phyloP scores from a whole-genome alignment of 116 monocot genomes.

The Posidonia oceanica region DNA sequence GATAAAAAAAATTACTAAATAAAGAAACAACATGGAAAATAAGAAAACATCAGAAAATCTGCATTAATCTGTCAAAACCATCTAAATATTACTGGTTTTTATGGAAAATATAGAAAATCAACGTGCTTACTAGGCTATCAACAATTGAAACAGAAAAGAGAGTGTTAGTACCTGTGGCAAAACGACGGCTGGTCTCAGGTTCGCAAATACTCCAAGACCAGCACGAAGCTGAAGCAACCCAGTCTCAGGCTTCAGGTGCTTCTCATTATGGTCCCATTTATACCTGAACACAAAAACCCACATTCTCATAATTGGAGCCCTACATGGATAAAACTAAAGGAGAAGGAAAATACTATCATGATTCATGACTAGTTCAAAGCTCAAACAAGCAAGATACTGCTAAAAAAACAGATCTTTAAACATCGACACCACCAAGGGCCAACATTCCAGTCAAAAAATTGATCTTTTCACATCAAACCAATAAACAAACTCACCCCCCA shows the following conservation, averaged over 20 bases:
- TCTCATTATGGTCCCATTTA: slow-evolving; percentile 88
- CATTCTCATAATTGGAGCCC: not conserved
- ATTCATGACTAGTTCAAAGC: not conserved
- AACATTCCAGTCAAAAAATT: too few relatives aligned
- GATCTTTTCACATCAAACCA: slow-evolving; percentile 1
- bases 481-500: slow-evolving; percentile 44
- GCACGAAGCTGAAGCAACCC: slow-evolving; percentile 75
- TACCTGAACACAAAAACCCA: slow-evolving; percentile 23
- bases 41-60: too few relatives aligned
- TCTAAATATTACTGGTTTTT: too few relatives aligned
- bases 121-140: too few relatives aligned
- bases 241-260: slow-evolving; percentile 82
- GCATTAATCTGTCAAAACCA: too few relatives aligned
- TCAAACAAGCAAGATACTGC: not conserved
- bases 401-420: not conserved
- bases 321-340: too few relatives aligned
- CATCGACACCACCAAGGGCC: not conserved
- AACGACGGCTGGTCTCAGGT: slow-evolving; percentile 70
- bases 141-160: not conserved
- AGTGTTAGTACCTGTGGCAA: slow-evolving; percentile 68
- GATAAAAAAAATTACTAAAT: too few relatives aligned
- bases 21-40: too few relatives aligned
- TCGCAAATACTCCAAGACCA: slow-evolving; percentile 76
- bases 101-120: too few relatives aligned
- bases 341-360: not conserved